phyloP scores from a whole-genome alignment of 2,329 filamentous ascomycete species.

The Penicillium sp. region DNA sequence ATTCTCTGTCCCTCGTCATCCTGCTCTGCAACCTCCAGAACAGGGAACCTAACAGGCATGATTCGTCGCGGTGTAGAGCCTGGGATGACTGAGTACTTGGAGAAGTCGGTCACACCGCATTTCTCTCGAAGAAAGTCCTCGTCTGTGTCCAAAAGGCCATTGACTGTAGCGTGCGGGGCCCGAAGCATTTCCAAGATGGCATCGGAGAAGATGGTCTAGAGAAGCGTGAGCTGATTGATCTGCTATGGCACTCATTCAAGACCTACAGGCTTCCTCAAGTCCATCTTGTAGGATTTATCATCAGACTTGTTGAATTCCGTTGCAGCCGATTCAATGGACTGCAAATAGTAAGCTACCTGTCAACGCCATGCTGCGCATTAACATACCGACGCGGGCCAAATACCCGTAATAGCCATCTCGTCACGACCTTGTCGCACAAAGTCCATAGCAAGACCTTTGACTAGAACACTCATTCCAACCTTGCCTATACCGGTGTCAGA shows the following conservation, averaged over 20 bases:
- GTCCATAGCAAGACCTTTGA: conserved; percentile 78
- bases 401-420: conserved; percentile 70
- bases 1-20: conserved; percentile 69
- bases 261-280: conserved; percentile 59
- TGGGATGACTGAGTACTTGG: conserved; percentile 63
- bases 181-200: conserved; percentile 68
- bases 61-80: conserved; percentile 64
- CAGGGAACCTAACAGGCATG: conserved; percentile 67
- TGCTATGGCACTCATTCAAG: background rate
- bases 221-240: background rate
- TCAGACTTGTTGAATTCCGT: conserved; percentile 52
- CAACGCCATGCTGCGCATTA: background rate
- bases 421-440: conserved; percentile 60
- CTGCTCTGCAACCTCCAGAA: conserved; percentile 69
- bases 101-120: conserved; percentile 63
- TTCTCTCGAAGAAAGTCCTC: conserved; percentile 71
- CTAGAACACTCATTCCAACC: conserved; percentile 74
- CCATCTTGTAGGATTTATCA: conserved; percentile 47
- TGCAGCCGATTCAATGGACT: conserved; percentile 69
- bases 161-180: conserved; percentile 57
- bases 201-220: conserved; percentile 66
- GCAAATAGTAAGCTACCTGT: conserved; percentile 5
- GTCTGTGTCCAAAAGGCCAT: conserved; percentile 67
- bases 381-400: conserved; percentile 73
- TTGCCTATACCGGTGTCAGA: conserved; percentile 49